phyloP scores from a whole-genome alignment of 148 eudicot genomes.

The Silene uniflora region DNA sequence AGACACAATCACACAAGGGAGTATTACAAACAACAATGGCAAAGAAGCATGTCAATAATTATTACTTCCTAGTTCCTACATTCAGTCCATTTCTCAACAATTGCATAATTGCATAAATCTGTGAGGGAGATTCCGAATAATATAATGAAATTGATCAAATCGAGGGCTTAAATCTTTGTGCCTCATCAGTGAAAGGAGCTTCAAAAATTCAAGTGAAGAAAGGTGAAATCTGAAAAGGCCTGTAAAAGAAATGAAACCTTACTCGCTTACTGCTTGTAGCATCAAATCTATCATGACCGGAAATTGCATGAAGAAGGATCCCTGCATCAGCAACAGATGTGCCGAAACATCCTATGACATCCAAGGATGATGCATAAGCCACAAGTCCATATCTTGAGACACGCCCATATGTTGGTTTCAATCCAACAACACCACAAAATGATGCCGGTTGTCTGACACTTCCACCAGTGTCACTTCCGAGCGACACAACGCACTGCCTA shows the following conservation, averaged over 20 bases:
- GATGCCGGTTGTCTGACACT: constrained; percentile 99
- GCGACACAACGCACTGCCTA: constrained; percentile 88
- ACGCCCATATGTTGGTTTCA: constrained; percentile 98
- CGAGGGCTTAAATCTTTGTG: not conserved
- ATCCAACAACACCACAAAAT: constrained; percentile 96
- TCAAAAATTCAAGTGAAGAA: not conserved
- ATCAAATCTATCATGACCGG: constrained; percentile 90
- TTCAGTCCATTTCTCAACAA: no score
- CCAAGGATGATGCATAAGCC: constrained; percentile 97
- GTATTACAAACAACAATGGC: not conserved
- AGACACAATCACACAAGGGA: not conserved
- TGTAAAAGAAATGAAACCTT: constrained; percentile 20
- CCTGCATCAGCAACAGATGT: constrained; percentile 96
- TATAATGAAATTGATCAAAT: no score
- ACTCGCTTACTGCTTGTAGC: constrained; percentile 85
- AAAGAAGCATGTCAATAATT: not conserved
- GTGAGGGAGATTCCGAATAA: no score
- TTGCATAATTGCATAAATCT: no score
- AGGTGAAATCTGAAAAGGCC: not conserved
- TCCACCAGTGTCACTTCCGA: constrained; percentile 99
- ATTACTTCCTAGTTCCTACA: not conserved
- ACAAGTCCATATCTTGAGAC: constrained; percentile 97
- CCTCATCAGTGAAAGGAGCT: not conserved
- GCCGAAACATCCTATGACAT: constrained; percentile 96
- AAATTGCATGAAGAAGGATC: constrained; percentile 69